These are phyloP conservation scores for Penicillium sp. DNA, from an alignment of 2,329 filamentous ascomycete species.

Conservation along the genomic window DNA sequence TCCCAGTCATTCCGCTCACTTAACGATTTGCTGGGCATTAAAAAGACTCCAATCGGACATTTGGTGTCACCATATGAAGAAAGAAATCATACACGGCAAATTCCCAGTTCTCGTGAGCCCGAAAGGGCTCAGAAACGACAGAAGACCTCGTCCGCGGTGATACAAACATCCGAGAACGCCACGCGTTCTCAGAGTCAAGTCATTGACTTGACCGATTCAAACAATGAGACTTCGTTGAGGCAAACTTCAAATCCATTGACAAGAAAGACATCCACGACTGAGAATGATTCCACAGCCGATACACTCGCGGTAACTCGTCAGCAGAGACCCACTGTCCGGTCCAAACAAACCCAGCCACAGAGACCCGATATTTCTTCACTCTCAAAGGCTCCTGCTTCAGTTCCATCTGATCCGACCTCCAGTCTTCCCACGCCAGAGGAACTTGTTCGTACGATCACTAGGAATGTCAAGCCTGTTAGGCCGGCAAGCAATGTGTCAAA, in stretches of 20 bases:
- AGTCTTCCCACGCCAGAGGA: not conserved
- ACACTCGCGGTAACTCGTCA: not conserved
- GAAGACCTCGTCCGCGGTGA: slow-evolving; percentile 21
- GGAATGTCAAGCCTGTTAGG: not conserved
- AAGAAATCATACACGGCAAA: slow-evolving; percentile 16
- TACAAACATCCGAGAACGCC: slow-evolving; percentile 10
- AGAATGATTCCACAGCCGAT: not conserved
- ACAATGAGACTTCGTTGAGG: not conserved
- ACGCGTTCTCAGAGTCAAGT: slow-evolving; percentile 12
- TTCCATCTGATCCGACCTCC: not conserved
- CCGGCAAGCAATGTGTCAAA: not conserved
- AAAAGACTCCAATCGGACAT: slow-evolving; percentile 63
- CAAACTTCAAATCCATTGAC: not conserved
- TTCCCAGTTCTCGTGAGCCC: slow-evolving; percentile 14
- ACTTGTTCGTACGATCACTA: not conserved
- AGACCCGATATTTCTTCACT: not conserved
- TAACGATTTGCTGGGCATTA: slow-evolving; percentile 64
- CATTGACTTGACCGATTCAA: slow-evolving; percentile 26
- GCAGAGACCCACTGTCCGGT: not conserved
- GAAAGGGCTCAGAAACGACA: slow-evolving; percentile 38
- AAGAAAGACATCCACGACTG: not conserved
- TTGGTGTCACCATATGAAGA: slow-evolving; percentile 67
- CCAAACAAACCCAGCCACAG: not conserved
- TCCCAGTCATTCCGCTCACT: slow-evolving; percentile 56
- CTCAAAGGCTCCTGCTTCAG: not conserved